Evolutionary conservation across 805 yeast species (phyloP).

Genomic region (Teunomyces atbi): DNA sequence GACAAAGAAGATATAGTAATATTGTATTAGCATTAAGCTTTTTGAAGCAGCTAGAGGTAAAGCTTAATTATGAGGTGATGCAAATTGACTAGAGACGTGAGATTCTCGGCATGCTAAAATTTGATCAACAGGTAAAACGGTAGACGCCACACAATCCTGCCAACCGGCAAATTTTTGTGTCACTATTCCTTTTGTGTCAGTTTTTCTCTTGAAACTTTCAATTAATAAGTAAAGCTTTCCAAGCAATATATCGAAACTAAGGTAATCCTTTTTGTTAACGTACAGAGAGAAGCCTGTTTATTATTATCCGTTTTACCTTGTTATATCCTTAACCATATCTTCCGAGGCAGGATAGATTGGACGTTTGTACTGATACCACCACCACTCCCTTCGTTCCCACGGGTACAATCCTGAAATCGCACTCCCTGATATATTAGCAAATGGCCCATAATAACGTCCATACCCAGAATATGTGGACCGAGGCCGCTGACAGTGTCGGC

Average conservation of each 20-base stretch:
- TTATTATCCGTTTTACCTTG: too few species aligned
- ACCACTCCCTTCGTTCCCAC: background rate
- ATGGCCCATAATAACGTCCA: conserved; percentile 2
- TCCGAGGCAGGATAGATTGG: too few species aligned
- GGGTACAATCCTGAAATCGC: background rate
- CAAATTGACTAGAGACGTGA: background rate
- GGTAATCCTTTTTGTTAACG: too few species aligned
- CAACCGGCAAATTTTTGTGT: background rate
- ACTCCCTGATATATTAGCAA: background rate
- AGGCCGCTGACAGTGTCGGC: background rate
- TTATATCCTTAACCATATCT: too few species aligned
- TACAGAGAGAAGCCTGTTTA: too few species aligned
- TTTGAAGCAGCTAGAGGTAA: too few species aligned
- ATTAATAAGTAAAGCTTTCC: background rate
- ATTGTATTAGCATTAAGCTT: too few species aligned
- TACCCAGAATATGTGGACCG: background rate
- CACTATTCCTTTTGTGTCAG: background rate
- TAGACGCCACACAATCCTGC: background rate
- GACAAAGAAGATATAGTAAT: too few species aligned
- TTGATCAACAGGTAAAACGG: background rate
- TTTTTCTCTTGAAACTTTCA: background rate
- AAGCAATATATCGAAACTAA: too few species aligned
- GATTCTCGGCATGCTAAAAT: background rate
- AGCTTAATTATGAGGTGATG: too few species aligned
- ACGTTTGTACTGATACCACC: background rate